Evolutionary conservation across 352 stramenopile species (phyloP), one percentile per base, ranked within the genome.

Genomic region (Pythium plurisporium): DNA sequence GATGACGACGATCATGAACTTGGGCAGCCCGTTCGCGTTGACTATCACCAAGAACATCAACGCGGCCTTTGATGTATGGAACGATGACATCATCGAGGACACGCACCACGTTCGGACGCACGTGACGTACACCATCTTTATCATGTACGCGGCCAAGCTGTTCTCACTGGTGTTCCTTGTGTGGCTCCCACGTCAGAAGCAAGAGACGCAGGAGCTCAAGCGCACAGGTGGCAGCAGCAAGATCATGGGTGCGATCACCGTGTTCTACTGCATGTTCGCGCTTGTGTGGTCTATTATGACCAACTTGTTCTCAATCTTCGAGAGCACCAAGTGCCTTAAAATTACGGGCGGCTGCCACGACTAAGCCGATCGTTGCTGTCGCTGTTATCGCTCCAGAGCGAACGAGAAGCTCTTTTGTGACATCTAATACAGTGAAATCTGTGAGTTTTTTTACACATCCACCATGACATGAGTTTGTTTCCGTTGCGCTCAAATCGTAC

Each of bases 1-100:
- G 9, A 17, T 77, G 20, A 82, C 73, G 17, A 79, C 73, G 0
- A 59, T 78, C 2, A 43, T 38, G 22, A 77, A 79, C 57, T 25
- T 79, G 9, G 43, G 58, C 25, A 61, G 43, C 2, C 70, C 73
- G 11, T 74, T 82, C 42, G 73, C 67, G 9, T 25, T 61, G 10
- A 66, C 72, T 4, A 12, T 82, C 14, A 73, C 71, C 22, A 51
- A 57, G 20, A 52, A 65, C 22, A 59, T 73, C 30, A 53, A 79
- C 37, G 20, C 43, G 1, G 23, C 40, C 20, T 74, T 64, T 25
- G 58, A 73, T 30, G 23, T 79, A 11, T 64, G 57, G 20, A 73
- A 76, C 61, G 56, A 64, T 7, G 52, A 49, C 46, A 71, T 80
- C 48, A 57, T 69, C 40, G 19, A 25, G 8, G 72, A 80, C 55